Conservation (phyloP, 345 rosid species). For the Xanthoceras sorbifolium region DNA sequence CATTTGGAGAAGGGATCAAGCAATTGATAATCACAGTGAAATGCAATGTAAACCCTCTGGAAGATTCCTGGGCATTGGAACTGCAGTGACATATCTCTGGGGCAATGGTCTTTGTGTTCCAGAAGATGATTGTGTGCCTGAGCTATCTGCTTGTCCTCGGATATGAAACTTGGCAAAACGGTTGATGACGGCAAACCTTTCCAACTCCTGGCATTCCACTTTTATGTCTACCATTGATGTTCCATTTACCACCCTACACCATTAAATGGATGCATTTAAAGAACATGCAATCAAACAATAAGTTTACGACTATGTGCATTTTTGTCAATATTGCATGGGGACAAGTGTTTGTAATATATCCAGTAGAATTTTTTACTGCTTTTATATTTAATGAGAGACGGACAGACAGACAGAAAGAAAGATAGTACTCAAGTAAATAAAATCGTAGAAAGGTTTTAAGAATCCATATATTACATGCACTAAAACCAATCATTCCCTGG, state of each 20-base stretch:
- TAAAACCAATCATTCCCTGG: not conserved
- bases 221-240: slow-evolving; percentile 51
- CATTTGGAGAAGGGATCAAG: slow-evolving; percentile 20
- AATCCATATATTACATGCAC: not conserved
- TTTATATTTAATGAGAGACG: not conserved
- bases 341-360: slow-evolving; percentile 1
- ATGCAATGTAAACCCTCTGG: slow-evolving; percentile 76
- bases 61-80: slow-evolving; percentile 58
- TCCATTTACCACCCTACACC: slow-evolving; percentile 62
- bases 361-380: not conserved
- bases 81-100: slow-evolving; percentile 65
- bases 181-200: slow-evolving; percentile 70
- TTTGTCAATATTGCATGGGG: slow-evolving; percentile 12
- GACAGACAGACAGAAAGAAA: not conserved
- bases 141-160: slow-evolving; percentile 46
- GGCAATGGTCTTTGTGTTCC: slow-evolving; percentile 40
- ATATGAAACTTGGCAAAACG: slow-evolving; percentile 89
- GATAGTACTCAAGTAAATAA: not conserved
- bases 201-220: slow-evolving; percentile 75
- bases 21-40: slow-evolving; percentile 53
- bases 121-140: slow-evolving; percentile 39
- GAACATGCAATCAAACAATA: not conserved
- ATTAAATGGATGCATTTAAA: slow-evolving; percentile 8
- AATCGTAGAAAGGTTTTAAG: not conserved
- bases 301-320: not conserved